A percentile compares a stretch with the other conserved stretches of the same genome.
These are phyloP conservation scores for Aspergillus ochraceus DNA, from an alignment of 2,329 filamentous ascomycete species.

Conservation along the genomic window DNA sequence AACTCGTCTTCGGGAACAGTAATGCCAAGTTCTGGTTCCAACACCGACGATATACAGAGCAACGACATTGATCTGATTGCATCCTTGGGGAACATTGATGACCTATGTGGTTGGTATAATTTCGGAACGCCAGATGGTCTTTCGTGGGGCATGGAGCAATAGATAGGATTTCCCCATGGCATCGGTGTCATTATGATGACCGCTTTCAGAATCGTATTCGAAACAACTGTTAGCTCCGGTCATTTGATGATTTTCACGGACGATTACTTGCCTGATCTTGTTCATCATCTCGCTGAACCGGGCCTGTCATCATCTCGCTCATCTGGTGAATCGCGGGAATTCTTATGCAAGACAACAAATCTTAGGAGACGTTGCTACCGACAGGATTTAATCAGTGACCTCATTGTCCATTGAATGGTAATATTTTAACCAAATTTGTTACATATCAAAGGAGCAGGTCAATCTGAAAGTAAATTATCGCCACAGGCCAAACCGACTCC, in stretches of 20 bases:
- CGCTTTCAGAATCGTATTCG: background rate
- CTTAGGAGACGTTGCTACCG: background rate
- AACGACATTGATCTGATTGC: background rate
- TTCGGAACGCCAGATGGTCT: background rate
- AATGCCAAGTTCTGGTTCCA: background rate
- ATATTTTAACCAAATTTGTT: background rate
- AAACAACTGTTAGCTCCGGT: too few species aligned
- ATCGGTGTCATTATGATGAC: background rate
- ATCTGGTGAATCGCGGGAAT: background rate
- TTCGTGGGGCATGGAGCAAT: background rate
- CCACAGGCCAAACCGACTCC: background rate
- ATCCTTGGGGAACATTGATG: background rate
- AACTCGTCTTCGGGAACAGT: slow-evolving; percentile 4
- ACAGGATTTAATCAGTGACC: background rate
- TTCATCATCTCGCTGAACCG: background rate
- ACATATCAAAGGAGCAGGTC: background rate
- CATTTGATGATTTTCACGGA: too few species aligned
- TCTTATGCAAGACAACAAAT: background rate
- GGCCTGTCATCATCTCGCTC: background rate
- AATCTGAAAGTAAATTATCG: background rate
- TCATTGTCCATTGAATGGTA: background rate
- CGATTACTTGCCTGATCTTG: background rate
- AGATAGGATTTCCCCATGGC: background rate
- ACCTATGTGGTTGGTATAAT: slow-evolving; percentile 2
- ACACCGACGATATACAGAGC: background rate